phyloP scores from a whole-genome alignment of 1,284 basidiomycete genomes.

The Rhodotorula glutinis region DNA sequence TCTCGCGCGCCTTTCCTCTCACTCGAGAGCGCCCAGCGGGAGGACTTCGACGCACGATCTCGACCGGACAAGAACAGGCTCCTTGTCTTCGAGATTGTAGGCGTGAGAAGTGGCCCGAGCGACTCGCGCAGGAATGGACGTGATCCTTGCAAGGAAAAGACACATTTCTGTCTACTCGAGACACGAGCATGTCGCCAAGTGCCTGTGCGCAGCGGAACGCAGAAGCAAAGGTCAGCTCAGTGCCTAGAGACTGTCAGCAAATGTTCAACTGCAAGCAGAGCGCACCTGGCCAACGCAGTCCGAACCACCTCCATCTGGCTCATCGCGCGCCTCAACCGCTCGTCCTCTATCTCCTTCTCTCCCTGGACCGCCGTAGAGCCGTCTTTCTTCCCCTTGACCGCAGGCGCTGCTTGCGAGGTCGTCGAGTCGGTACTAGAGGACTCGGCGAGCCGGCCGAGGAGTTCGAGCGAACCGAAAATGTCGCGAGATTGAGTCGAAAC shows the following conservation, averaged over 20 bases:
- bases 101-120: no score
- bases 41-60: no score
- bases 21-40: background rate
- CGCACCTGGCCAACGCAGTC: constrained; percentile 47
- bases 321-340: constrained; percentile 41
- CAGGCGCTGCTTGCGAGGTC: background rate
- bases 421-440: constrained; percentile 1
- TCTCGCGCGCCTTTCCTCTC: background rate
- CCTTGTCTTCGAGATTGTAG: no score
- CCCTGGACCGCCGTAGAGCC: background rate
- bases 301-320: constrained; percentile 51
- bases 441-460: constrained; percentile 25
- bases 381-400: background rate
- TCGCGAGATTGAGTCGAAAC: constrained; percentile 25
- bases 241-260: background rate
- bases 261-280: background rate
- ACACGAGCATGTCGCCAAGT: constrained; percentile 19
- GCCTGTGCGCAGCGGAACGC: constrained; percentile 2
- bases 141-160: no score
- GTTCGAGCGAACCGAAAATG: constrained; percentile 37
- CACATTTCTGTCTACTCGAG: constrained; percentile 8
- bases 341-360: constrained; percentile 6
- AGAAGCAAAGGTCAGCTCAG: background rate
- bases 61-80: no score
- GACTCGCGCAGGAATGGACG: no score